Evolutionary conservation across 345 rosid species (phyloP).

Genomic region (Eucalyptus marginata): DNA sequence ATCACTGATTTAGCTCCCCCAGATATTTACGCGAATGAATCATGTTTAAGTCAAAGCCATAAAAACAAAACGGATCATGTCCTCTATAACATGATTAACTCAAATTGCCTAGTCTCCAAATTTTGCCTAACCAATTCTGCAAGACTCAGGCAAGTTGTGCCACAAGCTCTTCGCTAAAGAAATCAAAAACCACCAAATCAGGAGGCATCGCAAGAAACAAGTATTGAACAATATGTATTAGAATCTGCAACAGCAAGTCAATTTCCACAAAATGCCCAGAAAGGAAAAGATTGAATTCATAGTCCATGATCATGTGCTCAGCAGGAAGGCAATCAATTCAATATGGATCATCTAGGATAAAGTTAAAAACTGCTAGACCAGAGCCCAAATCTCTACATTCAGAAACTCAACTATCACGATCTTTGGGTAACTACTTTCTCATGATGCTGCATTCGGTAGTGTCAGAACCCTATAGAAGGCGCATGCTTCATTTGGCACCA

Average conservation of each 20-base stretch:
- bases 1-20: not conserved
- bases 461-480: not conserved
- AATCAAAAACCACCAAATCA: not conserved
- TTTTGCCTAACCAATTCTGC: not conserved
- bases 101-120: not conserved
- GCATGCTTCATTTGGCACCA: not conserved
- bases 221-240: not conserved
- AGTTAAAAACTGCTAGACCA: not conserved
- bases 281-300: no score
- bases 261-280: no score
- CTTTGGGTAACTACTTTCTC: not conserved
- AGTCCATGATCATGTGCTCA: not conserved
- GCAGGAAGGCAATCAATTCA: not conserved
- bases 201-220: no score
- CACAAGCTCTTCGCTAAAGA: not conserved
- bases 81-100: not conserved
- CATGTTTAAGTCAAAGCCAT: not conserved
- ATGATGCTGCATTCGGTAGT: not conserved
- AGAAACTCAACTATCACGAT: not conserved
- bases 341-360: not conserved
- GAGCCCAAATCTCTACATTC: not conserved
- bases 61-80: no score
- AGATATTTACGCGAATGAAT: not conserved
- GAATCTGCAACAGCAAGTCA: not conserved
- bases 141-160: not conserved